Base-by-base conservation (phyloP, 2,329 filamentous ascomycete species). In the Pseudogymnoascus sp. region DNA sequence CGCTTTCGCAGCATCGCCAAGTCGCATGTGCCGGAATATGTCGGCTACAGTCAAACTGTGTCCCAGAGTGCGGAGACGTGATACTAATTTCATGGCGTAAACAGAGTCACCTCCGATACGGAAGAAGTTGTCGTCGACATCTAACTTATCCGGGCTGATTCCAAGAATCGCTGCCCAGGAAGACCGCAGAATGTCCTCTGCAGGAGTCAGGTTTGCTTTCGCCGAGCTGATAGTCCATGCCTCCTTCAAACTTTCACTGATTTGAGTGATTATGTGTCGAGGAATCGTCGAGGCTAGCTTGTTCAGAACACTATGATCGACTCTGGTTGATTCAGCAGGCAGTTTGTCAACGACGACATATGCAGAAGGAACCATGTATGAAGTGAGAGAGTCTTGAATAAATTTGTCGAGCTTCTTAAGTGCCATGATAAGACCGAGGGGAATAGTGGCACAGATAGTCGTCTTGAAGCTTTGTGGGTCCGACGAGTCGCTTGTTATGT, bases 341-440 rank as follows among this genome's bases (percentile, higher is more conserved):
- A 80, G 44, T 29, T 70, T 70, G 29, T 77, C 72, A 27, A 80
- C 65, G 7, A 76, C 68, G 6, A 80, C 65, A 61, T 79, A 81
- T 0, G 72, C 69, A 39, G 72, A 76, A 0, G 79, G 79, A n/a
- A 79, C 69, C 75, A 80, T 77, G 63, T 79, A 78, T 3, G 75
- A 74, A 2, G 79, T 76, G n/a, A 81, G 71, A 21, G 79, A 75
- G 31, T 72, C 69, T 58, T 75, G 72, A 17, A 78, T 71, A 31
- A 67, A 74, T 61, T 75, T 77, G 67, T 79, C 72, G 4, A 80
- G 70, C 33, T 73, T 74, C 63, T 75, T 77, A 5, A 79, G 65
- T 8, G 71, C 70, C 4, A 67, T 59, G 15, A 70, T 71, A 31
- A 80, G 70, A 13, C 63, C 68, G 12, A 67, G 64, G 0, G 76